phyloP scores from a whole-genome alignment of 495 filamentous ascomycete species.

The Penicillium simplicissimum region DNA sequence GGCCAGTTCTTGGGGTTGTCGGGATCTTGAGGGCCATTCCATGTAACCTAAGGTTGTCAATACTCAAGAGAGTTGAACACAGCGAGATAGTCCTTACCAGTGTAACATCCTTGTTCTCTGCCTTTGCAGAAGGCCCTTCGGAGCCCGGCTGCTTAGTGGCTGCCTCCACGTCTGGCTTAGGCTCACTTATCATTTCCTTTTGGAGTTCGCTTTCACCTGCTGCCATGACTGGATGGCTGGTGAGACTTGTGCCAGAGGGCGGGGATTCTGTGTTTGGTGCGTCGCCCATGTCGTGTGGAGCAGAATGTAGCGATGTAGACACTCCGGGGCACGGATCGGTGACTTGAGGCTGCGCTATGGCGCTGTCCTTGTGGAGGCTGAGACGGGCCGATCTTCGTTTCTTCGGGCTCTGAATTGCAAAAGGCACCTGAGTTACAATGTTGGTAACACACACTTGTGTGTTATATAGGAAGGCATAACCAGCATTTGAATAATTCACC shows the following conservation, averaged over 20 bases:
- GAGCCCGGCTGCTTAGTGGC: background rate
- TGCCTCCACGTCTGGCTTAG: background rate
- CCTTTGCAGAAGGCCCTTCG: background rate
- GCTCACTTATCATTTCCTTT: background rate
- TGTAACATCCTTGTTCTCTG: background rate
- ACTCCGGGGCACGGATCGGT: background rate
- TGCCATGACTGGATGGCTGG: background rate
- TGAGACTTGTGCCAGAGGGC: background rate
- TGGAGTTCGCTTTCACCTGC: background rate
- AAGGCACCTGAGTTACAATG: background rate
- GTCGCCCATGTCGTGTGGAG: background rate
- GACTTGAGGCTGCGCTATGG: background rate
- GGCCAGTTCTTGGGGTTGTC: constrained; percentile 10
- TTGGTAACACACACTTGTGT: background rate
- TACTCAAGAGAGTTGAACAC: background rate
- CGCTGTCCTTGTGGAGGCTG: background rate
- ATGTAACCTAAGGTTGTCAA: background rate
- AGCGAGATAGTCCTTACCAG: background rate
- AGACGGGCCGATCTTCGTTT: background rate
- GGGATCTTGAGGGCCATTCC: background rate
- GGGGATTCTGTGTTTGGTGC: background rate
- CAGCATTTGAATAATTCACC: background rate
- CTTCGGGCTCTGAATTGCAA: background rate
- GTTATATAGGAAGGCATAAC: background rate
- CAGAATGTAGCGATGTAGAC: background rate